Evolutionary conservation across 2,329 filamentous ascomycete genomes (phyloP), one percentile per base, ranked within the genome.

Genomic region (Aspergillus vadensis): DNA sequence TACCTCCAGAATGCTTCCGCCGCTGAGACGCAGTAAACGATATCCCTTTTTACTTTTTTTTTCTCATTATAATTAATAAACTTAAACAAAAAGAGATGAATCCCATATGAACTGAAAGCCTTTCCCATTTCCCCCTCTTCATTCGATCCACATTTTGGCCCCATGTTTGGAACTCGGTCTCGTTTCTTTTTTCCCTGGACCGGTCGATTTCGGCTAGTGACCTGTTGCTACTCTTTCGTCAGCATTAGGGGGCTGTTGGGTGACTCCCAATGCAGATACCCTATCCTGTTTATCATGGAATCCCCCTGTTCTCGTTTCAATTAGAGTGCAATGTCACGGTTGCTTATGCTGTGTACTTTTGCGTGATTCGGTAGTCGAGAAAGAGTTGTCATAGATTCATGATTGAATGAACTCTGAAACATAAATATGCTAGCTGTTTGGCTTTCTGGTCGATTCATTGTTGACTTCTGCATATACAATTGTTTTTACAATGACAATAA

Each of bases 1-100:
- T 96, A 95, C 83, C 77, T 96, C 70, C 88, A 94, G 82, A 63
- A 59, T 38, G 50, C 61, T 41, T 65, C 70, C 49, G 66, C 70
- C 61, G 66, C 71, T 65, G 59, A 66, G 59, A 48, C 68, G 59
- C 66, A 72, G 65, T 69, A 73, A 25, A 50, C 47, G 47, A 50
- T 30, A 30, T 49, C 23, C 44, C 44, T 49, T 17, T 12, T 21
- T 44, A 23, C 5, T 30, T 21, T 12, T 12, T 30, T 30, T 21
- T 15, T 12, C 41, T 12, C 17, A 30, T 30, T 30, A 50, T 32
- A 43, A 9, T 50, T 50, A 50, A 50, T 50, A 50, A 27, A 27
- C 4, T 14, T 7, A 14, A 44, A 44, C 19, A 44, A 44, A 44
- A 21, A 44, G 41, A 44, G 41, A 44, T 44, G 41, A 41, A 48